phyloP scores from a whole-genome alignment of 768 basidiomycete genomes.

The Xanthoconium stramineum region DNA sequence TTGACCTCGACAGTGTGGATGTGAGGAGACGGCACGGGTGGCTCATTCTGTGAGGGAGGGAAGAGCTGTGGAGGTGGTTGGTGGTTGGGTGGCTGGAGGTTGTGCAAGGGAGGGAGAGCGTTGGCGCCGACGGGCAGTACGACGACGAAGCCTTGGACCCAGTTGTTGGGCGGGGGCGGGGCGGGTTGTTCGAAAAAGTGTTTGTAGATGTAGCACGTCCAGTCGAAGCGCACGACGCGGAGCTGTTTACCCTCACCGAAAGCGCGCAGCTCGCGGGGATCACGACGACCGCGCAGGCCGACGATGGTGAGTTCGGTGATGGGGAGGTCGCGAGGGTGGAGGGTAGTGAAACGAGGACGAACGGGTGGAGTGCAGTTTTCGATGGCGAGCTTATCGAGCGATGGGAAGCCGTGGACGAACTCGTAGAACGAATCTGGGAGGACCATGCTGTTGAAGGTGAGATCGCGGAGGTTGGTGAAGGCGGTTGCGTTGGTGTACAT shows the following conservation, averaged over 20 bases:
- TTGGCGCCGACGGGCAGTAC: conserved; percentile 5
- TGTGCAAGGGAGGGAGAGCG: conserved; percentile 5
- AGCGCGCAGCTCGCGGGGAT: conserved; percentile 24
- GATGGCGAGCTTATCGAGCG: conserved; percentile 37
- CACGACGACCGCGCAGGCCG: conserved; percentile 32
- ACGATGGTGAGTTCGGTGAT: conserved; percentile 42
- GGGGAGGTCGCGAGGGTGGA: conserved; percentile 36
- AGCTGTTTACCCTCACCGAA: conserved; percentile 38
- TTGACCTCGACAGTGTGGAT: conserved; percentile 30
- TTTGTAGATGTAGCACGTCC: conserved; percentile 38
- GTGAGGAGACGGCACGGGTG: conserved; percentile 22
- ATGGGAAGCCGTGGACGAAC: conserved; percentile 36
- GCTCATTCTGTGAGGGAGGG: conserved; percentile 7
- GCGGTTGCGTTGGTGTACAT: conserved; percentile 17
- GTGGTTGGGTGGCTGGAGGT: conserved; percentile 1
- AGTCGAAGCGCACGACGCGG: conserved; percentile 43
- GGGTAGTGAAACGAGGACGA: conserved; percentile 13
- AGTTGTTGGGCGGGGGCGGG: conserved; percentile 3
- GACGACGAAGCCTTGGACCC: conserved; percentile 14
- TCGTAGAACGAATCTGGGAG: conserved; percentile 36
- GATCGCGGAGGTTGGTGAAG: conserved; percentile 37
- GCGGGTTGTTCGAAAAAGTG: conserved; percentile 15
- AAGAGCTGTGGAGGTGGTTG: background rate
- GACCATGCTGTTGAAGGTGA: conserved; percentile 36
- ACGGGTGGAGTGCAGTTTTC: conserved; percentile 37